These are phyloP conservation scores for Moniliella sp. DNA, from an alignment of 1,284 basidiomycete species.

Conservation along the genomic window DNA sequence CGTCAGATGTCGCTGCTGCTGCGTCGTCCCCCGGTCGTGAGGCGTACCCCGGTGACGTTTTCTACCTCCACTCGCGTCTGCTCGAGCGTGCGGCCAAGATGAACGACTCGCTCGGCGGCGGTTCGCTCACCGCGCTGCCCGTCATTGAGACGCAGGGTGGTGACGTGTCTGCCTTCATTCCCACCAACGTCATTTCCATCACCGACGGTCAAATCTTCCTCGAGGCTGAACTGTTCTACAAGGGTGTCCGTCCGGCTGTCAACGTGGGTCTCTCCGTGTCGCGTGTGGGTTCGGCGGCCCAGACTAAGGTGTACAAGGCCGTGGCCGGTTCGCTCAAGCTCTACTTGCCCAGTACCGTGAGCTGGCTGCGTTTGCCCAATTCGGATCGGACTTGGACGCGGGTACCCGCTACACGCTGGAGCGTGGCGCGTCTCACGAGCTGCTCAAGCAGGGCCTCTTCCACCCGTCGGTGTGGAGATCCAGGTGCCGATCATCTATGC, in stretches of 20 bases:
- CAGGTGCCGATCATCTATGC: conserved; percentile 97
- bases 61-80: conserved; percentile 99
- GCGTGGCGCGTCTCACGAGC: conserved; percentile 90
- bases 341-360: conserved; percentile 99
- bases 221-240: conserved; percentile 61
- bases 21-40: conserved; percentile 98
- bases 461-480: conserved; percentile 50
- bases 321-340: conserved; percentile 98
- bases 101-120: conserved; percentile 90
- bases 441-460: conserved; percentile 97
- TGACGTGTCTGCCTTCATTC: conserved; percentile 69
- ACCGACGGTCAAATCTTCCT: conserved; percentile 33
- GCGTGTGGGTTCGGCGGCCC: conserved; percentile 96
- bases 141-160: conserved; percentile 99
- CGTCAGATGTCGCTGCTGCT: conserved; percentile 99
- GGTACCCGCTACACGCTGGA: conserved; percentile 64
- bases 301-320: conserved; percentile 73
- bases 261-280: conserved; percentile 99
- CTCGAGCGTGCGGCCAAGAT: conserved; percentile 99
- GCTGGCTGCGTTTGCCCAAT: conserved; percentile 95
- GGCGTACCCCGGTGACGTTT: conserved; percentile 98
- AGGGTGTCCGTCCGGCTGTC: conserved; percentile 94
- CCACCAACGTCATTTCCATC: conserved; percentile 33
- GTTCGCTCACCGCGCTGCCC: conserved; percentile 89
- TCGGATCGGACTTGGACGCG: conserved; percentile 97